Evolutionary conservation across 2,329 filamentous ascomycete genomes (phyloP).

Genomic region (Paecilomyces fulvus): DNA sequence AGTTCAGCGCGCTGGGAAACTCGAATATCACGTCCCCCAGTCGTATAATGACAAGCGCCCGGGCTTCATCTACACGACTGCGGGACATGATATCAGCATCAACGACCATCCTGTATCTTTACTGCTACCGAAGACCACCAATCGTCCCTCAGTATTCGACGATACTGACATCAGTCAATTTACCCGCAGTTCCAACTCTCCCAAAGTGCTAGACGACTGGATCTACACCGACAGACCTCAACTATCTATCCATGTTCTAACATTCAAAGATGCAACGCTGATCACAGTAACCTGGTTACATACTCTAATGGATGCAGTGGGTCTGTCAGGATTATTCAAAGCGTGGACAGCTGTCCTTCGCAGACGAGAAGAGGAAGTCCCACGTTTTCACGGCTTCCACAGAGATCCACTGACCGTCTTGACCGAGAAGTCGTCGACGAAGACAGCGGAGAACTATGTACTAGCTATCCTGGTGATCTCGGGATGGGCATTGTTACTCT

Average conservation of each 20-base stretch:
- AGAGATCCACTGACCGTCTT: constrained; percentile 29
- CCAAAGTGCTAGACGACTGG: constrained; percentile 32
- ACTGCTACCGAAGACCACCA: constrained; percentile 21
- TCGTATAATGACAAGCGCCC: constrained; percentile 30
- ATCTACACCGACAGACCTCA: constrained; percentile 37
- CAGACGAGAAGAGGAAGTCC: constrained; percentile 35
- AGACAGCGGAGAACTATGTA: neutral
- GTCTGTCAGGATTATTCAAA: constrained; percentile 33
- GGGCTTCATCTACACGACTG: constrained; percentile 34
- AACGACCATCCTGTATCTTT: constrained; percentile 35
- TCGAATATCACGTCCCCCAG: constrained; percentile 37
- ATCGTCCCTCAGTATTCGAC: neutral
- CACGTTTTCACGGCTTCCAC: constrained; percentile 23
- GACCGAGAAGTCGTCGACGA: constrained; percentile 4
- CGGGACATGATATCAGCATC: constrained; percentile 27
- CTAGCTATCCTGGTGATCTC: neutral
- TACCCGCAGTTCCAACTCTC: constrained; percentile 14
- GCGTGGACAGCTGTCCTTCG: constrained; percentile 42
- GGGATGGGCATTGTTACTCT: constrained; percentile 10
- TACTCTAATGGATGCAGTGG: constrained; percentile 41
- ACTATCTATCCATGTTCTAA: constrained; percentile 41
- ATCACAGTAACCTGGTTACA: constrained; percentile 42
- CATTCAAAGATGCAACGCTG: constrained; percentile 44
- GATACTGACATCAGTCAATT: constrained; percentile 20
- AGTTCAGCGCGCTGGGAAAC: constrained; percentile 14